Evolutionary conservation across 371 early-diverging fungal species (phyloP), one percentile per base, ranked within the genome.

Genomic region (Actinomortierella wolfii): DNA sequence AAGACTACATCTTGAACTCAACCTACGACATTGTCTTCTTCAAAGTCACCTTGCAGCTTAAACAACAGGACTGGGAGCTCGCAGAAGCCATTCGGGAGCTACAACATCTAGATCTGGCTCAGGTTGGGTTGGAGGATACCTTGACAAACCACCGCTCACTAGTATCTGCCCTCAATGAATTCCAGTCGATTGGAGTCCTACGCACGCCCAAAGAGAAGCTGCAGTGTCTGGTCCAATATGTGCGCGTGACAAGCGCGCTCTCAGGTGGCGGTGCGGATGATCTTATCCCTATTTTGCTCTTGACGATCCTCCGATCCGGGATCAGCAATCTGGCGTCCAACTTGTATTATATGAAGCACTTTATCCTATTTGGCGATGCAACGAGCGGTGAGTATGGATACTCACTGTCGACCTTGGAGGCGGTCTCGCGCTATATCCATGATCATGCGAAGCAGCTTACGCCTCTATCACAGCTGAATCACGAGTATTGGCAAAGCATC

Each of bases 21-120:
- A 83, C 79, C 2, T 86, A 86, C 45, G 86, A 86, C 53, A 79
- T 84, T 34, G 78, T 80, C 1, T 86, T 86, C 52, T 86, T 83
- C 69, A 81, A 78, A 44, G 78, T 86, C 56, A 79, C 82, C 0
- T 76, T 78, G 34, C 51, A 78, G 17, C 49, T 79, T 28, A 76
- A 79, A 15, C 51, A 59, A 0, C 57, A 76, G 23, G 86, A 86
- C 44, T 56, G 64, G 56, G 64, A 76, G 6, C 57, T 84, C 17
- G 59, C 76, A 4, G 54, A 59, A 8, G 76, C 78, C 0, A 63
- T 81, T 24, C 76, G 80, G 17, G 67, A 68, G 2, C 79, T 83
- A 51, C 66, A 75, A 20, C 59, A 79, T 53, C 42, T 86, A 48
- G 86, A 86, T 59, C 73, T 83, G 24, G 69, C 73, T 13, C 86